Conservation (phyloP, 2,329 filamentous ascomycete genomes). For the Colletotrichum scovillei region DNA sequence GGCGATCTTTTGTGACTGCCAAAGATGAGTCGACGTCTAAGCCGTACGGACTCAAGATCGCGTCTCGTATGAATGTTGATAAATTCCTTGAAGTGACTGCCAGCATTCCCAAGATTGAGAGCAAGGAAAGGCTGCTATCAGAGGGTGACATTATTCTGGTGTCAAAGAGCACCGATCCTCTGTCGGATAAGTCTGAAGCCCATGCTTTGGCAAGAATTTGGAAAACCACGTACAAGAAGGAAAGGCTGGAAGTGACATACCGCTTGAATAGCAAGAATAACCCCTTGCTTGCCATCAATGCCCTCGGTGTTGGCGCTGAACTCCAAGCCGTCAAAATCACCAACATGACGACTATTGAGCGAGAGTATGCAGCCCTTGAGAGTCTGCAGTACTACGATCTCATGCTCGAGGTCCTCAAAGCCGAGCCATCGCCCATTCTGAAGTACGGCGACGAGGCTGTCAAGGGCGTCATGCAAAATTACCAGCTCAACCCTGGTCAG, state of each 20-base stretch:
- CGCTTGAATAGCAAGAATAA: slow-evolving; percentile 78
- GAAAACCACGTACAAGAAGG: slow-evolving; percentile 83
- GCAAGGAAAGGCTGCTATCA: slow-evolving; percentile 77
- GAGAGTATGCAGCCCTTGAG: slow-evolving; percentile 92
- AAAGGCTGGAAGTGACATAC: slow-evolving; percentile 85
- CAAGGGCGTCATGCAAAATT: slow-evolving; percentile 76
- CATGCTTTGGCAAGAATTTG: slow-evolving; percentile 90
- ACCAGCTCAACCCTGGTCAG: slow-evolving; percentile 88
- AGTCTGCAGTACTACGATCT: slow-evolving; percentile 96
- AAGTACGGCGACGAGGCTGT: slow-evolving; percentile 82
- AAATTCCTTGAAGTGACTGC: slow-evolving; percentile 93
- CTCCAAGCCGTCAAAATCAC: slow-evolving; percentile 86
- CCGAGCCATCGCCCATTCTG: slow-evolving; percentile 89
- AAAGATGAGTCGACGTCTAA: slow-evolving; percentile 87
- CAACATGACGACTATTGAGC: slow-evolving; percentile 93
- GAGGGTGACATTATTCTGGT: slow-evolving; percentile 93
- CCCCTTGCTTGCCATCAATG: slow-evolving; percentile 63
- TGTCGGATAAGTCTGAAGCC: slow-evolving; percentile 72
- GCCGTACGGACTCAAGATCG: slow-evolving; percentile 87
- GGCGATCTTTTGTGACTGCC: slow-evolving; percentile 91
- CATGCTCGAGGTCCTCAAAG: slow-evolving; percentile 89
- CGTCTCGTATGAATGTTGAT: slow-evolving; percentile 90
- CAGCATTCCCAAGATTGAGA: slow-evolving; percentile 76
- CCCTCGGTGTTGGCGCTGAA: slow-evolving; percentile 74
- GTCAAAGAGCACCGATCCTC: slow-evolving; percentile 78